phyloP scores from a whole-genome alignment of 257 asterid species.

The Anisodus tanguticus region DNA sequence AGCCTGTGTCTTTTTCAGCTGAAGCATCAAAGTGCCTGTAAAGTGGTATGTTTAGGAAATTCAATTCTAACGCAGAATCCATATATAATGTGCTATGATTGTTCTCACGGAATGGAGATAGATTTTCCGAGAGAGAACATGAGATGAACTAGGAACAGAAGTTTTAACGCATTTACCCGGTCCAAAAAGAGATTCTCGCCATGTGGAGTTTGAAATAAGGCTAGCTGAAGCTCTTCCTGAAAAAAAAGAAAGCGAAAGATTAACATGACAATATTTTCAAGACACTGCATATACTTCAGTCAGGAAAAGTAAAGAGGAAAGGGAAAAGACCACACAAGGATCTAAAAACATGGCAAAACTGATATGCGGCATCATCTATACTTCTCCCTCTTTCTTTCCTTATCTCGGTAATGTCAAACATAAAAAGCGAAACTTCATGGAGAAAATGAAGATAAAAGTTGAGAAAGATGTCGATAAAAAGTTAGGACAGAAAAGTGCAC shows the following conservation, averaged over 20 bases:
- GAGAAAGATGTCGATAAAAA: background rate
- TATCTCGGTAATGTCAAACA: background rate
- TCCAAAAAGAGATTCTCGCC: slow-evolving; percentile 84
- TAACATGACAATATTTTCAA: background rate
- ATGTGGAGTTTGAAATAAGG: slow-evolving; percentile 63
- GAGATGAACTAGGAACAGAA: background rate
- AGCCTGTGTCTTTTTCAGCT: background rate
- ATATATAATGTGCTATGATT: background rate
- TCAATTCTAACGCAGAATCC: background rate
- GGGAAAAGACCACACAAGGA: background rate
- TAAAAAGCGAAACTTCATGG: background rate
- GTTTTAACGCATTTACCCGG: slow-evolving; percentile 60
- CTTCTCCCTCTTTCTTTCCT: background rate
- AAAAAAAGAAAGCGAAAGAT: slow-evolving; percentile 18
- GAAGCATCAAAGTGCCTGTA: background rate
- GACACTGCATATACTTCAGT: background rate
- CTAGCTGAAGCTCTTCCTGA: slow-evolving; percentile 93
- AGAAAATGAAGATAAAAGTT: background rate
- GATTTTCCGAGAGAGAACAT: background rate
- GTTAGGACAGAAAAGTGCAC: background rate
- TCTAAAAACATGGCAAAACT: background rate
- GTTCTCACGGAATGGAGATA: background rate
- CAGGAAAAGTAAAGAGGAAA: background rate
- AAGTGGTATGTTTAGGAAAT: background rate
- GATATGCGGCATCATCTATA: background rate